Evolutionary conservation across 2,329 filamentous ascomycete genomes (phyloP), one percentile per base, ranked within the genome.

Genomic region (Aschersonia sp.): DNA sequence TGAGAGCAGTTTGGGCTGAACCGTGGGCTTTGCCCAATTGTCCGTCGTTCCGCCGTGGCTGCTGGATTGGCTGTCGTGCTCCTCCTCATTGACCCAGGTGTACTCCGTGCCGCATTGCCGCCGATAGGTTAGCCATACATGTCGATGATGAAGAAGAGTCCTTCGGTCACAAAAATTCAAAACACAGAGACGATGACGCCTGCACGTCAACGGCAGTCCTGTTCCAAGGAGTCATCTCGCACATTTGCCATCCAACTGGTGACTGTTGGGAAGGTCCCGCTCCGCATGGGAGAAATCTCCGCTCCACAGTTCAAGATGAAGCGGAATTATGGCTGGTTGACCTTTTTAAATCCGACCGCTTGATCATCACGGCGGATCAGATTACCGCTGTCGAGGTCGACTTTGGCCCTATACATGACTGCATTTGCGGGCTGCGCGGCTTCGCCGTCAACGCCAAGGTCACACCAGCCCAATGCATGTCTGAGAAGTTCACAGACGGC

Each of bases 381-480:
- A 37, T 8, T 9, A 4, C 35, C 35, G 35, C 35, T 37, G 35
- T 12, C 4, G 35, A 9, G 35, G 35, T 44, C 43, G 12, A 44
- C 22, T 30, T 31, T 44, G 14, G 14, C 31, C n/a, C 8, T 30
- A 29, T 44, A 31, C 41, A 41, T 47, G 30, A 41, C 35, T 31
- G 42, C 32, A 41, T 12, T 22, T 31, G 29, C 30, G 41, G 29
- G 8, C 7, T 43, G 41, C 30, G 29, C 45, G 32, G 29, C 30
- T 39, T 44, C 39, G 43, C 45, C 41, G 48, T 32, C 8, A 32
- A 41, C 41, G 45, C 29, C 43, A 32, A 37, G 37, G 40, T 47
- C n/a, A 32, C 32, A 49, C 47, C 32, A 40, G 22, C 31, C 30
- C 22, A 30, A 49, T 41, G 43, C 45, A 45, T 43, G 39, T 49